These are phyloP conservation scores for Kluyveromyces siamensis DNA, from an alignment of 805 yeast species.

Conservation along the genomic window DNA sequence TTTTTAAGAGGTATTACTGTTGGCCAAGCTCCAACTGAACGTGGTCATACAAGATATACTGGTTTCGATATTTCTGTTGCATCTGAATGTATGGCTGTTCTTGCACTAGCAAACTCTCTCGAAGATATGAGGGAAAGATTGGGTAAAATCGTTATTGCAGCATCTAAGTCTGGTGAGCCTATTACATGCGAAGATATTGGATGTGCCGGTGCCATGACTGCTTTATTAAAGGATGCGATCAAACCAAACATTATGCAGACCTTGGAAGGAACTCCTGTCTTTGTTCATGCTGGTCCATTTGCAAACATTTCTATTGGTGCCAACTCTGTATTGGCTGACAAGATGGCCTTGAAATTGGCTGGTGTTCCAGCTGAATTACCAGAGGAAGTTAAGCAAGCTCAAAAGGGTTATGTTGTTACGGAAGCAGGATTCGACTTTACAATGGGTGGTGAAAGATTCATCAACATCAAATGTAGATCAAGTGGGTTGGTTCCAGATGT, in stretches of 20 bases:
- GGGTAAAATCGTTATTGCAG: constrained; percentile 68
- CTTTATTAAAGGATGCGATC: constrained; percentile 70
- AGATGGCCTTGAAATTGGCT: constrained; percentile 69
- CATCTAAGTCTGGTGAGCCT: constrained; percentile 60
- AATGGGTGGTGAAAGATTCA: constrained; percentile 86
- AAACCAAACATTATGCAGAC: constrained; percentile 86
- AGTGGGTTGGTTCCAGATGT: constrained; percentile 74
- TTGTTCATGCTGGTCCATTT: constrained; percentile 84
- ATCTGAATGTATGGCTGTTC: constrained; percentile 77
- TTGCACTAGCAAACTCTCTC: constrained; percentile 64
- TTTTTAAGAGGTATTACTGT: constrained; percentile 69
- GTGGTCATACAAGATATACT: constrained; percentile 59
- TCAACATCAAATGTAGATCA: constrained; percentile 73
- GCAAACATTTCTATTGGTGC: constrained; percentile 87
- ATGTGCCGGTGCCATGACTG: constrained; percentile 80
- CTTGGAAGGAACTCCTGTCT: constrained; percentile 79
- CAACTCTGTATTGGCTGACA: constrained; percentile 73
- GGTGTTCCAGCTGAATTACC: constrained; percentile 48
- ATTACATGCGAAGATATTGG: constrained; percentile 79
- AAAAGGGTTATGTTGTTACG: constrained; percentile 70
- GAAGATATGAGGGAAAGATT: constrained; percentile 66
- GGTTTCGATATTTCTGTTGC: constrained; percentile 85
- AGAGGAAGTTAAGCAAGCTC: constrained; percentile 36
- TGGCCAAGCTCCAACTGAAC: constrained; percentile 77
- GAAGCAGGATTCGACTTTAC: constrained; percentile 89